These are phyloP conservation scores for Alisma plantagoaquatica DNA, from an alignment of 106 monocot species.

Conservation along the genomic window DNA sequence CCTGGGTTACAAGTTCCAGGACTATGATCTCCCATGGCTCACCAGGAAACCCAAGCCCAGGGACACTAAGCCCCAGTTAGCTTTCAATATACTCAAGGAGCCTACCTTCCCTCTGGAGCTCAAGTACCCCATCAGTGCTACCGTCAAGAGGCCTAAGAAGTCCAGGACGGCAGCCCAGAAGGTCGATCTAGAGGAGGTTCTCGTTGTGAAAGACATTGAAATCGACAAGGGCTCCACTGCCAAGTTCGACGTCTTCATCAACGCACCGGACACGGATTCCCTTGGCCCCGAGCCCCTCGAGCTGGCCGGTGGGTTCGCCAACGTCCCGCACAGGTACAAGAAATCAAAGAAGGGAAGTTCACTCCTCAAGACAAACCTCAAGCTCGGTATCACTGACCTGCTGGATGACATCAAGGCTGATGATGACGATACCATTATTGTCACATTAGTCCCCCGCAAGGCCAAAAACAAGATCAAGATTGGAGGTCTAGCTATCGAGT, in stretches of 20 bases:
- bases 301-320: conserved; percentile 51
- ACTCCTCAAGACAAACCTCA: not conserved
- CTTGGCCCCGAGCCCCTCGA: conserved; percentile 17
- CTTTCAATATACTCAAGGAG: not conserved
- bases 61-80: not conserved
- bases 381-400: conserved; percentile 11
- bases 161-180: conserved; percentile 3
- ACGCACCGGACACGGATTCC: not conserved
- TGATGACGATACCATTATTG: conserved; percentile 8
- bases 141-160: conserved; percentile 5
- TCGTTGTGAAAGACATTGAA: conserved; percentile 23
- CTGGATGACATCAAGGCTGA: conserved; percentile 13
- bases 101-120: conserved; percentile 18
- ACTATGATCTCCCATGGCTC: conserved; percentile 15
- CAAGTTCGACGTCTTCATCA: conserved; percentile 23
- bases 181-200: conserved; percentile 13
- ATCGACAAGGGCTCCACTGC: not conserved
- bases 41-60: conserved; percentile 1
- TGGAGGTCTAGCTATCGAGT: conserved; percentile 2
- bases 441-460: conserved; percentile 6
- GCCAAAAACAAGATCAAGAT: conserved; percentile 6
- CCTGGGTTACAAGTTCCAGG: conserved; percentile 15
- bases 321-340: conserved; percentile 26
- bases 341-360: not conserved
- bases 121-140: not conserved